Conservation (phyloP, 2,329 filamentous ascomycete genomes). For the Cladosporium sphaerospermum region DNA sequence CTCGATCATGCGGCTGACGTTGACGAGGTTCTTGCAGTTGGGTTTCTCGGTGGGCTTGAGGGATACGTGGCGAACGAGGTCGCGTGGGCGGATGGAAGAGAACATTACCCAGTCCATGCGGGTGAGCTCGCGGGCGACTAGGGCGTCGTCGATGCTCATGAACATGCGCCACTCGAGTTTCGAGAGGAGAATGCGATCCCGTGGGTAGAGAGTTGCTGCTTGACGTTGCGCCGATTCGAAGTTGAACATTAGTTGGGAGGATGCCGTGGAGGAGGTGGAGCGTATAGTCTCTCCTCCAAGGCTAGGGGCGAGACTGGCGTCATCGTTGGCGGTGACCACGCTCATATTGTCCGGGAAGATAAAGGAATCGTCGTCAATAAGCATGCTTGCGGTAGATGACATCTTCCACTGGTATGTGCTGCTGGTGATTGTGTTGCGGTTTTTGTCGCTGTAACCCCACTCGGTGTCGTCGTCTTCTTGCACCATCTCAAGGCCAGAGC, state of each 20-base stretch:
- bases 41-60: conserved; percentile 53
- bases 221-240: conserved; percentile 77
- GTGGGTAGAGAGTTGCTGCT: conserved; percentile 65
- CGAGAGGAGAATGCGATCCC: conserved; percentile 62
- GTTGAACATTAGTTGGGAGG: conserved; percentile 52
- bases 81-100: conserved; percentile 84
- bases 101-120: conserved; percentile 99
- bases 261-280: conserved; percentile 26
- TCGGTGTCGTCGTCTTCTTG: conserved; percentile 84
- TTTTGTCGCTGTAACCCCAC: conserved; percentile 79
- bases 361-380: conserved; percentile 30
- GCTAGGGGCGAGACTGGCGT: conserved; percentile 14
- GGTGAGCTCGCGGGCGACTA: conserved; percentile 85
- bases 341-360: conserved; percentile 25
- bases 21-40: conserved; percentile 60
- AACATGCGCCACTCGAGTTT: conserved; percentile 87
- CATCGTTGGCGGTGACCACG: conserved; percentile 24
- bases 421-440: conserved; percentile 38
- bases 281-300: conserved; percentile 14
- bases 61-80: conserved; percentile 86
- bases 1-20: conserved; percentile 89
- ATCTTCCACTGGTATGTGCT: conserved; percentile 31
- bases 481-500: conserved; percentile 66
- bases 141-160: conserved; percentile 78
- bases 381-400: conserved; percentile 27